Percentiles rank a stretch among this genome's conserved stretches.
phyloP scores from a whole-genome alignment of 2,329 filamentous ascomycete genomes.

The Orbilia oligospora region DNA sequence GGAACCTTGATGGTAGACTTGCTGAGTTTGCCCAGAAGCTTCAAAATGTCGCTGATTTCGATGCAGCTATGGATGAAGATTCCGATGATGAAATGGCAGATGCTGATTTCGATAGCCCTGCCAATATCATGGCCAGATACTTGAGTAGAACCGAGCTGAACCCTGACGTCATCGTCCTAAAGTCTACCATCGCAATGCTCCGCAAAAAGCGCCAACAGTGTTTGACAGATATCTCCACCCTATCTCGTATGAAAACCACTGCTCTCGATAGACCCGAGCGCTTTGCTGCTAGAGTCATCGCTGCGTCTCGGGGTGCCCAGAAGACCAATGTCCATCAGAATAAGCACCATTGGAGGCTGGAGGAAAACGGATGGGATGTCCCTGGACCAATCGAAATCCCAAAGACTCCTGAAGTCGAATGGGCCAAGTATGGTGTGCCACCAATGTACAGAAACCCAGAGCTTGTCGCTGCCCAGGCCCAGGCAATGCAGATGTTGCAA shows the following conservation, averaged over 20 bases:
- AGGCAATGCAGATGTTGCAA: constrained; percentile 27
- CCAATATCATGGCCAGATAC: constrained; percentile 36
- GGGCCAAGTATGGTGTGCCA: constrained; percentile 54
- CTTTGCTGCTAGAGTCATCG: constrained; percentile 58
- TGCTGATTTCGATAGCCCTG: constrained; percentile 31
- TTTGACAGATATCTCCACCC: constrained; percentile 39
- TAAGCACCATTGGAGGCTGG: constrained; percentile 57
- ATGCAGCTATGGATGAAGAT: constrained; percentile 36
- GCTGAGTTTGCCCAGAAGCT: constrained; percentile 41
- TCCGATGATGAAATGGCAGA: constrained; percentile 46
- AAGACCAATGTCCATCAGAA: constrained; percentile 58
- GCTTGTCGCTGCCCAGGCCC: constrained; percentile 6
- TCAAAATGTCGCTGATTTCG: constrained; percentile 27
- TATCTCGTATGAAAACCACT: constrained; percentile 41
- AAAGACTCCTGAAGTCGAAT: constrained; percentile 45
- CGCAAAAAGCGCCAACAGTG: constrained; percentile 54
- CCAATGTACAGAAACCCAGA: constrained; percentile 46
- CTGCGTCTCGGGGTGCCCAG: constrained; percentile 59
- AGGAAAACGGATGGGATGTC: constrained; percentile 49
- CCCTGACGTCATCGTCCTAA: constrained; percentile 49
- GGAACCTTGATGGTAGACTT: constrained; percentile 51
- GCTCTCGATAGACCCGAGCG: constrained; percentile 45
- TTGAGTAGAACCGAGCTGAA: constrained; percentile 48
- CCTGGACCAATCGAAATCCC: constrained; percentile 49
- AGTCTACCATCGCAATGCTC: constrained; percentile 53